Evolutionary conservation across 192 early-diverging fungal species (phyloP).

Genomic region (Backusella macrospora): DNA sequence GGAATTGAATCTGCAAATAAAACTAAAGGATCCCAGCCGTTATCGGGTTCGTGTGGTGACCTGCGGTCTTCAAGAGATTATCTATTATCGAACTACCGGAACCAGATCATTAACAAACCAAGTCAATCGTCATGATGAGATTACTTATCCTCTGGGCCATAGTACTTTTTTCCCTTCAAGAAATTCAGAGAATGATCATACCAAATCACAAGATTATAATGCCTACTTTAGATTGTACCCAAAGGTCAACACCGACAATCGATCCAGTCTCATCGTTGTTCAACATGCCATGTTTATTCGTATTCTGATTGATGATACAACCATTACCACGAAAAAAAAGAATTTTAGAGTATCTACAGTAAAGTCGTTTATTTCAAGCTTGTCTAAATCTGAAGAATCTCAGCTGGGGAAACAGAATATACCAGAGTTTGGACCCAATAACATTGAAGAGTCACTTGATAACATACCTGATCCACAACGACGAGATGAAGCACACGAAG

Average conservation of each 20-base stretch:
- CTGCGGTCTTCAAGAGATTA: conserved; percentile 37
- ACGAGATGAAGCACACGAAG: not conserved
- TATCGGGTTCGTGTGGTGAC: conserved; percentile 20
- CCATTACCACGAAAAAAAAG: not conserved
- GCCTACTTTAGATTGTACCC: conserved; percentile 33
- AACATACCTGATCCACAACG: not conserved
- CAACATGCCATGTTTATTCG: not conserved
- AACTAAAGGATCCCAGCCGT: conserved; percentile 19
- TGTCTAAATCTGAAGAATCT: not conserved
- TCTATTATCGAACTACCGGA: conserved; percentile 38
- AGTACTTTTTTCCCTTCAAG: conserved; percentile 28
- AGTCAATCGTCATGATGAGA: conserved; percentile 26
- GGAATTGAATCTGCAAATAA: conserved; percentile 24
- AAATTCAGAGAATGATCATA: conserved; percentile 18
- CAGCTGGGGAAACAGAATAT: not conserved
- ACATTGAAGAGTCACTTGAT: not conserved
- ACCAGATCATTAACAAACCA: conserved; percentile 10
- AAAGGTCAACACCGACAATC: conserved; percentile 35
- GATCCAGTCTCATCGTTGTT: conserved; percentile 23
- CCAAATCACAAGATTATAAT: conserved; percentile 26
- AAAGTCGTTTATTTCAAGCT: not conserved
- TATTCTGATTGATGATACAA: conserved; percentile 1
- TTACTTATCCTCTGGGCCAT: conserved; percentile 30
- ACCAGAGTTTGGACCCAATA: not conserved
- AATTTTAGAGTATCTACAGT: too few species aligned